Base-by-base conservation (phyloP, 352 stramenopile species). In the Pythium phragmitis region DNA sequence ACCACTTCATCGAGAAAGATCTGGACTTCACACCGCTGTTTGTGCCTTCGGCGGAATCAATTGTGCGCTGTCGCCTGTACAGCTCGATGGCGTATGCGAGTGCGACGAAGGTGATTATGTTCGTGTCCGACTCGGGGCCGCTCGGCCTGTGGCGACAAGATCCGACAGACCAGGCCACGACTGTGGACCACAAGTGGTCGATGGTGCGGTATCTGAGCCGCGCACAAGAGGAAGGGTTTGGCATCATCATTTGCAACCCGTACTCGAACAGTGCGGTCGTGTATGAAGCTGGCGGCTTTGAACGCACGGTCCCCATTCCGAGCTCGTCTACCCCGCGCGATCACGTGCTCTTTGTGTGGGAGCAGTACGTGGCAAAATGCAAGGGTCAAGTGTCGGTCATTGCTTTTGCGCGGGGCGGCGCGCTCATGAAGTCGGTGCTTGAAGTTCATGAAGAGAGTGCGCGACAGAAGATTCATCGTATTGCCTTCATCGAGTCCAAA, bases 321-420 rank as follows among this genome's bases (percentile, higher is more conserved):
- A 91, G 91, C 73, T 96, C 88, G 8, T 79, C 81, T 1, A 87
- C 86, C 11, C 88, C 88, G 1, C 86, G 82, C n/a, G 88, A 96
- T 60, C 88, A 96, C 70, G 78, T 93, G 41, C 70, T 91, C 17
- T 96, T 91, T 56, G 86, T 96, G n/a, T 96, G 88, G 88, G 82
- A 94, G 33, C 67, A 92, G 34, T 96, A 85, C 45, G 80, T 87
- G 1, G 60, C 79, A 16, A 92, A 91, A 61, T 94, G 85, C 65
- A 89, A 88, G 58, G 88, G 86, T 4, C 79, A 96, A 60, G 82
- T 96, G 11, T 95, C 86, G 8, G 82, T 96, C 37, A 82, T 96
- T 49, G 88, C 88, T 37, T 96, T 89, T 37, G 82, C 85, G 3
- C 82, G 86, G 14, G 88, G 88, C 64, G 88, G 88, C 30, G 79